These are phyloP conservation scores for Aspergillus tanneri DNA, from an alignment of 2,329 filamentous ascomycete genomes.

Conservation along the genomic window DNA sequence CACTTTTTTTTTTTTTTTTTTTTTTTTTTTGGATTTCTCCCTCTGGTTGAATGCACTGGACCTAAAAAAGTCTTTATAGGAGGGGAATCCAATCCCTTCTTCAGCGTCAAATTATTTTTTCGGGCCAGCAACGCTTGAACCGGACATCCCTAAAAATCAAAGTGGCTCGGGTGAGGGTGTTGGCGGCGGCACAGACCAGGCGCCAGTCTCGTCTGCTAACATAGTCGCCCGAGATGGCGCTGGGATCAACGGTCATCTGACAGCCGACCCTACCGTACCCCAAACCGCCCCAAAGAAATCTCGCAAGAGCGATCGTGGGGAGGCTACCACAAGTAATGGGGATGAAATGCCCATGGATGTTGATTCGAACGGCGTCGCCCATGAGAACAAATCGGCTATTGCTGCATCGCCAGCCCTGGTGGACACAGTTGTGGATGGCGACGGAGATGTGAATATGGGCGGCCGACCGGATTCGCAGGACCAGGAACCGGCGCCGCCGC, in stretches of 20 bases:
- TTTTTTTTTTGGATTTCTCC: conserved; percentile 7
- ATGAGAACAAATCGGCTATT: conserved; percentile 27
- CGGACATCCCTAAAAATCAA: conserved; percentile 29
- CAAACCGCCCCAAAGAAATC: conserved; percentile 31
- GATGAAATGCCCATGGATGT: conserved; percentile 41
- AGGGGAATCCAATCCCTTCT: conserved; percentile 37
- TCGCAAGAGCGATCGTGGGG: conserved; percentile 33
- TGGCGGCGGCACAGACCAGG: conserved; percentile 32
- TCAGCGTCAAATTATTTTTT: conserved; percentile 48
- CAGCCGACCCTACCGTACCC: conserved; percentile 28
- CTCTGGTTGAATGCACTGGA: no score
- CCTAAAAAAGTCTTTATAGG: conserved; percentile 29
- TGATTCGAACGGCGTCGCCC: conserved; percentile 37
- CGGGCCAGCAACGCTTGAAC: conserved; percentile 43
- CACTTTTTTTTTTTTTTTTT: conserved; percentile 5
- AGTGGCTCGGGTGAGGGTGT: conserved; percentile 22
- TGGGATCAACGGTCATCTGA: conserved; percentile 39
- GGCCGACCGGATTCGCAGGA: conserved; percentile 26
- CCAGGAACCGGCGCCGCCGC: conserved; percentile 32
- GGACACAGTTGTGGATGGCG: conserved; percentile 39
- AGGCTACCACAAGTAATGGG: conserved; percentile 36
- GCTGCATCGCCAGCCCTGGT: conserved; percentile 23
- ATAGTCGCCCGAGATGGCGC: conserved; percentile 37
- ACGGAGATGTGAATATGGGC: conserved; percentile 46
- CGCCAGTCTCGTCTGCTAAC: conserved; percentile 30